These are phyloP conservation scores for Apocynum venetum DNA, from an alignment of 257 asterid species.

Conservation along the genomic window DNA sequence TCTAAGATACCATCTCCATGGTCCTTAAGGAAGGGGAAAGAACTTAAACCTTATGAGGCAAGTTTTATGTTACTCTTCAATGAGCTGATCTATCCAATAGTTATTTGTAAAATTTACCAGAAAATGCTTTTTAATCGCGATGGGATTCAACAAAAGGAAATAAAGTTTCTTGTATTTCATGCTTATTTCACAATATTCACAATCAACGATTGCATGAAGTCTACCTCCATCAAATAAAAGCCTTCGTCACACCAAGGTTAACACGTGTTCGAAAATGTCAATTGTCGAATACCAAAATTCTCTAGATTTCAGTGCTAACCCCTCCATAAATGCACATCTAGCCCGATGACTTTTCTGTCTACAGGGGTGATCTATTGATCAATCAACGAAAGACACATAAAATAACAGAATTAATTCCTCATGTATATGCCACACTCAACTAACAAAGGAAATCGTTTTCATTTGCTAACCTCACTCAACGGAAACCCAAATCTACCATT, in stretches of 20 bases:
- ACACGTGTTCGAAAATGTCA: not conserved
- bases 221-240: not conserved
- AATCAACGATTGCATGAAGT: not conserved
- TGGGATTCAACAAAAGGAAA: not conserved
- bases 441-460: not conserved
- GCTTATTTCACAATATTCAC: not conserved
- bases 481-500: not conserved
- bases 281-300: not conserved
- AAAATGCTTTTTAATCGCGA: not conserved
- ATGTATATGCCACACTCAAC: not conserved
- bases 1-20: not conserved
- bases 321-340: not conserved
- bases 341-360: not conserved
- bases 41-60: not conserved
- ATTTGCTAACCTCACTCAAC: not conserved
- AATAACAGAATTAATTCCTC: not conserved
- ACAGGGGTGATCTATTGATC: not conserved
- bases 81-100: not conserved
- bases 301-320: not conserved
- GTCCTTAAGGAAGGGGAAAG: not conserved
- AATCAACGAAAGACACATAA: not conserved
- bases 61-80: not conserved
- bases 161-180: not conserved
- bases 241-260: not conserved
- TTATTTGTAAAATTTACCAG: not conserved